These are phyloP conservation scores for Suillus occidentalis DNA, from an alignment of 768 basidiomycete genomes.

Conservation along the genomic window DNA sequence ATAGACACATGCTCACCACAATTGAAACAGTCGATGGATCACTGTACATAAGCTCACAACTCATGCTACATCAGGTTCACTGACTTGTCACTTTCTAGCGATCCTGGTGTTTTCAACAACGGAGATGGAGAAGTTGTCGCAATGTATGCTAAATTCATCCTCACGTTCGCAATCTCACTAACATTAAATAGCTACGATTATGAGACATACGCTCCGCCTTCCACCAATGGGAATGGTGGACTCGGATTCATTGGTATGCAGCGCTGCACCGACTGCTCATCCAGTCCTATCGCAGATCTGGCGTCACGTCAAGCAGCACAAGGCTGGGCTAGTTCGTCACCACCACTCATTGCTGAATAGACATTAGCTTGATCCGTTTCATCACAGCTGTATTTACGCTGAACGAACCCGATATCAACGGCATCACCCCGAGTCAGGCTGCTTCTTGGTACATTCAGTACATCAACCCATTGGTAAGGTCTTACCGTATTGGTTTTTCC, in stretches of 20 bases:
- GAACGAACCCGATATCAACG: slow-evolving; percentile 37
- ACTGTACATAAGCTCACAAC: slow-evolving; percentile 25
- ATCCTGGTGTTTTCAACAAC: slow-evolving; percentile 34
- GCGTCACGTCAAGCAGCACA: slow-evolving; percentile 32
- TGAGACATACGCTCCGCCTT: slow-evolving; percentile 36
- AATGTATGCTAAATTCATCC: slow-evolving; percentile 23
- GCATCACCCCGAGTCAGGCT: slow-evolving; percentile 28
- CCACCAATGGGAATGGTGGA: slow-evolving; percentile 36
- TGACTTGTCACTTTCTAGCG: slow-evolving; percentile 14
- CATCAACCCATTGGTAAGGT: slow-evolving; percentile 36
- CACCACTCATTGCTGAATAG: not conserved
- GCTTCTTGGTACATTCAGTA: slow-evolving; percentile 38
- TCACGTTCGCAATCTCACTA: not conserved
- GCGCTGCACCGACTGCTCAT: slow-evolving; percentile 36
- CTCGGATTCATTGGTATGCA: slow-evolving; percentile 42
- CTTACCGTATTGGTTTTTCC: not conserved
- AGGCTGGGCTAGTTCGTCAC: slow-evolving; percentile 31
- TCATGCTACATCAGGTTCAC: not conserved
- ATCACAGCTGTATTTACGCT: slow-evolving; percentile 33
- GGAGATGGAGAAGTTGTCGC: slow-evolving; percentile 34
- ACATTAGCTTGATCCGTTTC: not conserved
- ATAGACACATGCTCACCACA: not conserved
- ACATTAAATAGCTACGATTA: slow-evolving; percentile 34
- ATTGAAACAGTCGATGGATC: slow-evolving; percentile 24
- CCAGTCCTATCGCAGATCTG: slow-evolving; percentile 35